Evolutionary conservation across 441 rosid species (phyloP), one percentile per base, ranked within the genome.

Genomic region (Erysimum cheiri): DNA sequence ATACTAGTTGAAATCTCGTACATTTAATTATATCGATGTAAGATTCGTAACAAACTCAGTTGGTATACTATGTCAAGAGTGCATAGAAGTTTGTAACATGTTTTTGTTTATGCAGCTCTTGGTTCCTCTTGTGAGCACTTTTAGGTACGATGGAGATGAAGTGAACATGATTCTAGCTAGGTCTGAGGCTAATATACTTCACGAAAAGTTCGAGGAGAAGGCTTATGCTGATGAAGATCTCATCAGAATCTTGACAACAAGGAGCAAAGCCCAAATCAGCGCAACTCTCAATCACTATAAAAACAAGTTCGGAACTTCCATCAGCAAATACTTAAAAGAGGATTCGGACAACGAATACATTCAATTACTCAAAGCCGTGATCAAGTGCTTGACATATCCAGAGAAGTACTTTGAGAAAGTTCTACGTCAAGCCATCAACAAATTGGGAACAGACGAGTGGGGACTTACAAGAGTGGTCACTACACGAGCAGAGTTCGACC

Each of bases 361-460:
- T 60, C 73, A 82, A 64, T 69, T 89, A 33, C 77, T 89, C 12
- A 86, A 91, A 81, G 86, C 89, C n/a, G 78, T 85, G 19, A 73
- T 87, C 63, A 91, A 85, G 70, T 90, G 96, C 78, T 65, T 91
- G 82, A 89, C 92, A 52, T 49, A 53, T 70, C 97, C 96, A 7
- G 94, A 89, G 83, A 91, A 87, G 80, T 83, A 91, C 78, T 91
- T 90, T 8, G 93, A 85, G 82, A 89, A 93, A 79, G 76, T 85
- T 62, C 60, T 93, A 64, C 82, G 91, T 15, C 77, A 49, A 70
- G 86, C 90, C 43, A 89, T 90, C 81, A 87, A 86, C 67, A 85
- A 75, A 75, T 2, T 72, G 59, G 96, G 97, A 56, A 89, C 98
- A 4, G 98, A 93, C 32, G 96, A 91, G 79, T 77, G 86, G 85